Conservation (phyloP, 179 eudicot genomes). For the Carnegiea gigantea region DNA sequence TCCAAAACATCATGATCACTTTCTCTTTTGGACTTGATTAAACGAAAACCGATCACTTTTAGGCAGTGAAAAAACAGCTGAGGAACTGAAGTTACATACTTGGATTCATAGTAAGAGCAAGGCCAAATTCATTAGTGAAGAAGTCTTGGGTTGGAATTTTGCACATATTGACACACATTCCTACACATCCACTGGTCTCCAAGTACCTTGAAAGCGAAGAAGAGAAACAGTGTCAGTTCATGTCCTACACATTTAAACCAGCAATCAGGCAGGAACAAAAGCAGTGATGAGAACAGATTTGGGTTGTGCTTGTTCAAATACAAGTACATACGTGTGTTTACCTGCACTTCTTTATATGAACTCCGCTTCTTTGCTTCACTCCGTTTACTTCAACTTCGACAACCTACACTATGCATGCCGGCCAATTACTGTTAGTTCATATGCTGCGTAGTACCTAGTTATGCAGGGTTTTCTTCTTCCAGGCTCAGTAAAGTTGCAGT, state of each 20-base stretch:
- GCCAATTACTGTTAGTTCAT: no score
- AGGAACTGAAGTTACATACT: constrained; percentile 40
- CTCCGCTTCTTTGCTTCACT: constrained; percentile 89
- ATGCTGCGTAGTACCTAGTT: no score
- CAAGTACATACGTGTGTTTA: constrained; percentile 31
- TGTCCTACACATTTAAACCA: not conserved
- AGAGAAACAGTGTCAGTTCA: not conserved
- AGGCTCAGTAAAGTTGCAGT: no score
- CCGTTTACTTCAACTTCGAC: constrained; percentile 88
- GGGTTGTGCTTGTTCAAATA: not conserved
- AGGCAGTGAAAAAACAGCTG: not conserved
- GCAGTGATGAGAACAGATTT: no score
- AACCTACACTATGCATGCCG: constrained; percentile 43
- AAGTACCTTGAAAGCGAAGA: constrained; percentile 53
- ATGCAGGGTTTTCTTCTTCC: no score
- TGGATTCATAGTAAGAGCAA: constrained; percentile 92
- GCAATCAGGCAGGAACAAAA: no score
- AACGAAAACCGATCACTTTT: not conserved
- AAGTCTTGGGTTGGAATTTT: constrained; percentile 96
- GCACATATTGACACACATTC: constrained; percentile 98
- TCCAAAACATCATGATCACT: no score
- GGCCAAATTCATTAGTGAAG: constrained; percentile 96
- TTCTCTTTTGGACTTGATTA: not conserved
- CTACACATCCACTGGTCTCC: constrained; percentile 94
- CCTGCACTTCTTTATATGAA: constrained; percentile 96